phyloP scores from a whole-genome alignment of 805 yeast genomes.

The Blastobotrys chiropterorum region DNA sequence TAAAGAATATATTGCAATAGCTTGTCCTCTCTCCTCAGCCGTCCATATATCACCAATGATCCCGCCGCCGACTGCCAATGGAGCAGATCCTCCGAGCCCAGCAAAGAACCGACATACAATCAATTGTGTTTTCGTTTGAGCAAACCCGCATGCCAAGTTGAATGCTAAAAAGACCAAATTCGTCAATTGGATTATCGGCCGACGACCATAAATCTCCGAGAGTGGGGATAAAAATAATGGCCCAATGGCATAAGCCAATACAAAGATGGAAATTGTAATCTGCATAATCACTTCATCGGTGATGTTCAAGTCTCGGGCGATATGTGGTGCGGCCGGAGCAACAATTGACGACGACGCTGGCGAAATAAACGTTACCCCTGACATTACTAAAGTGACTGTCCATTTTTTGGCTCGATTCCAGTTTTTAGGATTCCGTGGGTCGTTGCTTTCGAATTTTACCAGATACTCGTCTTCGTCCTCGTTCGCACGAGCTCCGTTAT shows the following conservation, averaged over 20 bases:
- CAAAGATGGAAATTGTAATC: conserved; percentile 54
- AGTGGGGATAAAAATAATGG: conserved; percentile 63
- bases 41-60: conserved; percentile 54
- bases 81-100: conserved; percentile 61
- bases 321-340: conserved; percentile 51
- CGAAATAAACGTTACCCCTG: conserved; percentile 50
- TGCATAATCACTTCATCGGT: conserved; percentile 40
- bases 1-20: conserved; percentile 49
- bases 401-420: conserved; percentile 43
- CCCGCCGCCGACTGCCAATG: conserved; percentile 64
- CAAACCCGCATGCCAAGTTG: conserved; percentile 53
- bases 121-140: conserved; percentile 50
- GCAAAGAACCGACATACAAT: conserved; percentile 53
- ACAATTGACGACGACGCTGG: conserved; percentile 59
- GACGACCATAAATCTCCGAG: conserved; percentile 60
- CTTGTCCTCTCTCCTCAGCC: conserved; percentile 45
- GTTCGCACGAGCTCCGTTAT: background rate
- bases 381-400: conserved; percentile 41
- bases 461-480: conserved; percentile 9
- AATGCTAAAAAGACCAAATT: conserved; percentile 39
- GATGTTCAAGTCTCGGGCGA: conserved; percentile 41
- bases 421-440: conserved; percentile 54
- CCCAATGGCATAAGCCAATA: conserved; percentile 62
- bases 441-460: conserved; percentile 29
- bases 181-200: conserved; percentile 45